These are phyloP conservation scores for Apophysomyces sp. DNA, from an alignment of 371 early-diverging fungal species.

Conservation along the genomic window DNA sequence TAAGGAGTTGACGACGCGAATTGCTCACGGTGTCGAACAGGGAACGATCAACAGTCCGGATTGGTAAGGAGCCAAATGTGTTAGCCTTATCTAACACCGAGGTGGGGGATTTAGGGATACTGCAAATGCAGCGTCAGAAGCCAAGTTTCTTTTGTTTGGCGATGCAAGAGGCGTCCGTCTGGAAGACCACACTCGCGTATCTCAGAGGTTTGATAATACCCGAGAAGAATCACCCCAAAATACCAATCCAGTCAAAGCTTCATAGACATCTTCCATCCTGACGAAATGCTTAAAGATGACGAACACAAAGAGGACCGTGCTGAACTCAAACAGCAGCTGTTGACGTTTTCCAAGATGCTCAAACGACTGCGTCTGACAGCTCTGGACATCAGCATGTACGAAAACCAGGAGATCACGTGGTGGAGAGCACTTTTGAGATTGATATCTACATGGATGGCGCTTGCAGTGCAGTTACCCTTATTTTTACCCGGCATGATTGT, in stretches of 20 bases:
- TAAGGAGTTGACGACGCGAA: conserved; percentile 45
- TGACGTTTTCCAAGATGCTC: conserved; percentile 35
- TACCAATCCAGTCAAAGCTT: conserved; percentile 12
- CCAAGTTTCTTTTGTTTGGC: conserved; percentile 48
- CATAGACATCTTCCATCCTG: conserved; percentile 31
- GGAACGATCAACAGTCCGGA: conserved; percentile 58
- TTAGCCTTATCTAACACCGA: not conserved
- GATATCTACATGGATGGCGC: conserved; percentile 30
- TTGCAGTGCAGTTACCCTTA: conserved; percentile 50
- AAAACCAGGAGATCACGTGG: conserved; percentile 40
- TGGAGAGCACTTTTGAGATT: conserved; percentile 32
- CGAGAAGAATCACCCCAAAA: not conserved
- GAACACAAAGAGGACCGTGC: conserved; percentile 13
- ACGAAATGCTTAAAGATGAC: conserved; percentile 3
- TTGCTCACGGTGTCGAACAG: conserved; percentile 45
- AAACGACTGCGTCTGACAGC: conserved; percentile 39
- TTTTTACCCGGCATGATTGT: conserved; percentile 57
- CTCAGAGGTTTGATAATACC: conserved; percentile 39
- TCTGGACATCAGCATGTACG: conserved; percentile 45
- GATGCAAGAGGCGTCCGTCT: conserved; percentile 35
- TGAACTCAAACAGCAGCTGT: conserved; percentile 33
- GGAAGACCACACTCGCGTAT: conserved; percentile 48
- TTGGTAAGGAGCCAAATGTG: conserved; percentile 36
- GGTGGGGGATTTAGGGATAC: conserved; percentile 39
- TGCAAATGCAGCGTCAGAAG: conserved; percentile 43